Conservation (phyloP, 495 filamentous ascomycete species). For the Darksidea phi region DNA sequence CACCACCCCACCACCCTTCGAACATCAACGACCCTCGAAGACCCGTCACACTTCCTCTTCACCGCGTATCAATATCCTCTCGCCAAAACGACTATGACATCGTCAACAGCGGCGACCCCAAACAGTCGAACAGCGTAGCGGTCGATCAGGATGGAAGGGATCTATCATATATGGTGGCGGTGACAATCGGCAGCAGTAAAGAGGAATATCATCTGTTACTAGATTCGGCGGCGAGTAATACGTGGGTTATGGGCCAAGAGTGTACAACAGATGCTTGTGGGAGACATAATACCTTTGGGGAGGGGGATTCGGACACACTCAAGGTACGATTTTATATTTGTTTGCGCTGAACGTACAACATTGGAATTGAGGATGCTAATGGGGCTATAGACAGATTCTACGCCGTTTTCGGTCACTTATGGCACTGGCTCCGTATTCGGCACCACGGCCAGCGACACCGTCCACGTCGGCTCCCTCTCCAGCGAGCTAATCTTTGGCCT, state of each 20-base stretch:
- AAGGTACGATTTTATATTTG: slow-evolving; percentile 26
- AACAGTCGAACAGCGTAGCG: slow-evolving; percentile 57
- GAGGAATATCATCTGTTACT: slow-evolving; percentile 70
- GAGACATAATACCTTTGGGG: slow-evolving; percentile 65
- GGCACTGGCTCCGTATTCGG: slow-evolving; percentile 71
- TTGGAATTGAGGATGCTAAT: neutral
- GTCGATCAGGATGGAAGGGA: slow-evolving; percentile 75
- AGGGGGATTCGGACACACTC: slow-evolving; percentile 51
- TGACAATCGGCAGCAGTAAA: slow-evolving; percentile 63
- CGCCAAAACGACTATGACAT: slow-evolving; percentile 53
- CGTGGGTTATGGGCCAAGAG: slow-evolving; percentile 70
- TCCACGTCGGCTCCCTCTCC: slow-evolving; percentile 63
- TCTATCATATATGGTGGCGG: slow-evolving; percentile 71
- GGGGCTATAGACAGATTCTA: slow-evolving; percentile 41
- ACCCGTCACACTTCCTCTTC: slow-evolving; percentile 19
- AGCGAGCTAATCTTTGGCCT: slow-evolving; percentile 65
- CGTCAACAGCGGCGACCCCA: slow-evolving; percentile 54
- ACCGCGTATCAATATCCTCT: slow-evolving; percentile 9
- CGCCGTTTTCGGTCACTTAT: slow-evolving; percentile 62
- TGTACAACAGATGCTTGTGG: slow-evolving; percentile 63
- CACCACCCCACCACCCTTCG: neutral
- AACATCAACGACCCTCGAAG: neutral
- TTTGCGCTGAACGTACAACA: too few relatives aligned
- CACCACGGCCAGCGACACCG: slow-evolving; percentile 58
- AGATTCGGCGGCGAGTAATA: slow-evolving; percentile 75